phyloP scores from a whole-genome alignment of 208 protist species.

The Wallacemonas sp. region DNA sequence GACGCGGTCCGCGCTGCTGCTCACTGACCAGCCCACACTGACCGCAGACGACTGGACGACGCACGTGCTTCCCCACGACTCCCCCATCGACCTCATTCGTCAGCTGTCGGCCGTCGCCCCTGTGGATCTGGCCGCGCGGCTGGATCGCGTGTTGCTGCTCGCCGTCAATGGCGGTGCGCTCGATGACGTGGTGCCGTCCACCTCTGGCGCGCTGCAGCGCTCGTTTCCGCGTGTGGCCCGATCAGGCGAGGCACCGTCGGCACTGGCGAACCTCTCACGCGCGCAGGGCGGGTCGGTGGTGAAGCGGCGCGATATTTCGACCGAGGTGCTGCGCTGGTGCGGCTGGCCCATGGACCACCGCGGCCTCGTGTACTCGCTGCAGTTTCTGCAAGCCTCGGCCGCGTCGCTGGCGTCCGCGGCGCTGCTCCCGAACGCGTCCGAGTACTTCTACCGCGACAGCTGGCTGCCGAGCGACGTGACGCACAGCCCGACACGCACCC shows the following conservation, averaged over 20 bases:
- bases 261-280: background rate
- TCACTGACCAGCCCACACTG: background rate
- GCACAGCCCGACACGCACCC: constrained; percentile 23
- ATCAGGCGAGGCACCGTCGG: background rate
- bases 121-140: constrained; percentile 33
- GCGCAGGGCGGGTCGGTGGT: background rate
- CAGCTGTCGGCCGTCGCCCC: constrained; percentile 34
- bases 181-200: constrained; percentile 72
- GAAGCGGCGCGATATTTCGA: constrained; percentile 61
- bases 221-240: constrained; percentile 29
- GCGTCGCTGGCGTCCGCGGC: constrained; percentile 65
- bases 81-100: constrained; percentile 29
- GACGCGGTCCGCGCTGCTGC: constrained; percentile 4
- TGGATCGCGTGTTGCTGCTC: constrained; percentile 47
- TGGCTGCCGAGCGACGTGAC: constrained; percentile 18
- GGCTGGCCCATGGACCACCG: constrained; percentile 69
- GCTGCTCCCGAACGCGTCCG: constrained; percentile 40
- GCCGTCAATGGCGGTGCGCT: constrained; percentile 69
- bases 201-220: constrained; percentile 47
- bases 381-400: constrained; percentile 56
- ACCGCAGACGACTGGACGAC: constrained; percentile 27
- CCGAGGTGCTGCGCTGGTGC: constrained; percentile 68
- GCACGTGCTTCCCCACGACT: constrained; percentile 18
- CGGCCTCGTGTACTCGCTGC: constrained; percentile 73
- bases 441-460: constrained; percentile 40